Conservation (phyloP, 2,329 filamentous ascomycete genomes). For the Colletotrichum magnum region DNA sequence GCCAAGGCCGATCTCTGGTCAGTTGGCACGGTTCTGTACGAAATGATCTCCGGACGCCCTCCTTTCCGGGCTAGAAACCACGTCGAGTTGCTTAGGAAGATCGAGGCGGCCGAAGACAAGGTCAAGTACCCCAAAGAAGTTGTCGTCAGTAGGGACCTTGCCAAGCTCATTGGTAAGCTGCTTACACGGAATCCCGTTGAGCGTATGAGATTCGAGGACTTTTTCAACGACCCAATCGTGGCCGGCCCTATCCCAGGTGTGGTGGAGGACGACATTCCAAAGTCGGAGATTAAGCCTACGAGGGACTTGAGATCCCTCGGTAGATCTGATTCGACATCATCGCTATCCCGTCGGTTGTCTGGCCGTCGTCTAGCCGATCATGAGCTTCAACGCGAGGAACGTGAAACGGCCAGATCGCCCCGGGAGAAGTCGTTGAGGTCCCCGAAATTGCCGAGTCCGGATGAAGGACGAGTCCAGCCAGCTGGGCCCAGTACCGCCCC, state of each 20-base stretch:
- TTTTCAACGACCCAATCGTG: constrained; percentile 84
- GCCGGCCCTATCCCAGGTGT: constrained; percentile 83
- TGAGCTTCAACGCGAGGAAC: constrained; percentile 53
- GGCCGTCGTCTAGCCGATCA: constrained; percentile 58
- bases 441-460: constrained; percentile 54
- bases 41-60: constrained; percentile 92
- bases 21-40: constrained; percentile 93
- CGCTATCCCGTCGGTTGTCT: constrained; percentile 53
- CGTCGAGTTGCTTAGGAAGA: constrained; percentile 92
- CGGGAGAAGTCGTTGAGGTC: constrained; percentile 57
- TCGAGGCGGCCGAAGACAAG: constrained; percentile 88
- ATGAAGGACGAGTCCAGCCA: constrained; percentile 49
- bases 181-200: constrained; percentile 90
- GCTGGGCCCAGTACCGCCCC: constrained; percentile 45
- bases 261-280: constrained; percentile 79
- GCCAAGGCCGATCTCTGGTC: constrained; percentile 98
- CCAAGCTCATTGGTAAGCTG: constrained; percentile 82
- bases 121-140: constrained; percentile 86
- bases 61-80: constrained; percentile 95
- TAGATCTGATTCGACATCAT: constrained; percentile 46
- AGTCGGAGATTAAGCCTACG: constrained; percentile 49
- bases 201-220: constrained; percentile 86
- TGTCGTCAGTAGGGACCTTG: constrained; percentile 81
- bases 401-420: constrained; percentile 55
- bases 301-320: constrained; percentile 53